Base-by-base conservation (phyloP, 140 eudicot genomes). In the Erigeron philadelphicus region DNA sequence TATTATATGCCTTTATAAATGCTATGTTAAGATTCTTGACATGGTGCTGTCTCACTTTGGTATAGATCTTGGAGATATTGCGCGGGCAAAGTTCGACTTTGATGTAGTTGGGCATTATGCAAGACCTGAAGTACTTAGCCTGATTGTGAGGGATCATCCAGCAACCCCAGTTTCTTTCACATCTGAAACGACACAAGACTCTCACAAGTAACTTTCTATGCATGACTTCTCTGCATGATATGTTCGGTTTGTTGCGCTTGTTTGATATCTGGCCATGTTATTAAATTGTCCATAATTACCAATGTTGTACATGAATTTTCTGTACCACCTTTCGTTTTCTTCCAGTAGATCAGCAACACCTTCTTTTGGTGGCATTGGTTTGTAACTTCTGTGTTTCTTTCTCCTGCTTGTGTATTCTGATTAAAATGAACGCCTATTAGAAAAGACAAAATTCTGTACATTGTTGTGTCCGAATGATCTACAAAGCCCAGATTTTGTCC, bases 61-160 rank as follows among this genome's bases (percentile, higher is more conserved):
- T 61, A 43, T 72, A 92, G 98, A 92, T 84, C 82, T 92, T 11
- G 96, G 90, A 50, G 98, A 92, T 18, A 84, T 92, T 25, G 88
- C 78, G 58, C 90, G 90, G 0, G 96, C 89, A 19, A 92, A 92
- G 76, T 92, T 89, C 35, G 90, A 79, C 69, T 93, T 93, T 72
- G 98, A 93, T 17, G 98, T 88, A 54, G 95, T 93, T 21, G 98
- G 98, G 8, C 98, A 93, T 76, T 93, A 86, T 74, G 77, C 98
- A 11, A 86, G 98, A 41, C 95, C 98, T 16, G 98, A 93, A 77
- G 79, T 93, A 40, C 85, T 93, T 45, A 89, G 93, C 79, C 75
- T 93, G 25, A 69, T 73, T 10, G 98, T 93, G 18, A 84, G 72
- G 78, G 98, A 93, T 68, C 78, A 89, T 16, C 94, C 90, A 2